phyloP scores from a whole-genome alignment of 2,329 filamentous ascomycete species.

The Diplodia corticola region DNA sequence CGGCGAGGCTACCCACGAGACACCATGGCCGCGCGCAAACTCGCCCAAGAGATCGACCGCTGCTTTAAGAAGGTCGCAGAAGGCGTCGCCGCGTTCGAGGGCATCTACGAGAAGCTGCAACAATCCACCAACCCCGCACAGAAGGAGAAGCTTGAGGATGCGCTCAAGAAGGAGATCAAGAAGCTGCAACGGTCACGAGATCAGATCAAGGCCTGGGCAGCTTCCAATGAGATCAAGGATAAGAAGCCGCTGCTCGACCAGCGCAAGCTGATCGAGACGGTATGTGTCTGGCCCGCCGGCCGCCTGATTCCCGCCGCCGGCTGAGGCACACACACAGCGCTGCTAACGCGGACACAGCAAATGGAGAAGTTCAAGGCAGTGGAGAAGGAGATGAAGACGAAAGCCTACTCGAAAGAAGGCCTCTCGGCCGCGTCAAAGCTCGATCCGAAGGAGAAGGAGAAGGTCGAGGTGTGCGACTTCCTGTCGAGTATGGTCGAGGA shows the following conservation, averaged over 20 bases:
- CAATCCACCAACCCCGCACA: slow-evolving; percentile 89
- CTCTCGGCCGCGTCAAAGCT: slow-evolving; percentile 87
- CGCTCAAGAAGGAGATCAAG: slow-evolving; percentile 99
- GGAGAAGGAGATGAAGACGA: slow-evolving; percentile 99
- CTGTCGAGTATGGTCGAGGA: slow-evolving; percentile 85
- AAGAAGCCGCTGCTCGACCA: slow-evolving; percentile 94
- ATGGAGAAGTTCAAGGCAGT: slow-evolving; percentile 99
- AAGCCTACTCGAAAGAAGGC: slow-evolving; percentile 98
- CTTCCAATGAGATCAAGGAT: slow-evolving; percentile 99
- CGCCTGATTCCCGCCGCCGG: not conserved
- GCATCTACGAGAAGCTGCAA: slow-evolving; percentile 97
- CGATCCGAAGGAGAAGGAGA: slow-evolving; percentile 97
- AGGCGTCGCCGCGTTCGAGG: slow-evolving; percentile 88
- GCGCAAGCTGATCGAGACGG: slow-evolving; percentile 95
- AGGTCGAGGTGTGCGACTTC: slow-evolving; percentile 84
- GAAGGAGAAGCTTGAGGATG: slow-evolving; percentile 97
- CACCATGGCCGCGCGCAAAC: slow-evolving; percentile 91
- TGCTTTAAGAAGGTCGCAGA: slow-evolving; percentile 98
- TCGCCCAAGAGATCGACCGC: slow-evolving; percentile 97
- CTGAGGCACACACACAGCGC: not conserved
- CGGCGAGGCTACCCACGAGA: slow-evolving; percentile 35
- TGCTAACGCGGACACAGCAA: slow-evolving; percentile 62
- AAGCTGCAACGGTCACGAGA: slow-evolving; percentile 96
- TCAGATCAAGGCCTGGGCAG: slow-evolving; percentile 99
- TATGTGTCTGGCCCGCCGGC: slow-evolving; percentile 48